Evolutionary conservation across 176 grass and related monocot genomes (phyloP).

Genomic region (Elaeis guineensis): DNA sequence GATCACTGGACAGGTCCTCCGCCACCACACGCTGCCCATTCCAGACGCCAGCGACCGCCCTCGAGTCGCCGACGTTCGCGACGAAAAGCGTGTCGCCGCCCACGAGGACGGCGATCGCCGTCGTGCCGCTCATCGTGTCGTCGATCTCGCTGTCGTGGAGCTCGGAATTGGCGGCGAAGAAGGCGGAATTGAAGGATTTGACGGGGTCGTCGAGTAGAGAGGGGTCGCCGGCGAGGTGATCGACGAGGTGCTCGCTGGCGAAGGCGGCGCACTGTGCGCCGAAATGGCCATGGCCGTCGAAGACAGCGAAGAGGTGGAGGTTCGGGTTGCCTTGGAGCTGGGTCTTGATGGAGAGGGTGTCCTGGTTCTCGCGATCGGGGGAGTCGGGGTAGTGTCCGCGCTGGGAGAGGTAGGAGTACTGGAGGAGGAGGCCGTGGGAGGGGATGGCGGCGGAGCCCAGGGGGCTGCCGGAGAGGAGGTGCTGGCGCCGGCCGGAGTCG

Average conservation of each 20-base stretch:
- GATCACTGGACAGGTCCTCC: constrained; percentile 85
- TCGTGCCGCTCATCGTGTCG: constrained; percentile 94
- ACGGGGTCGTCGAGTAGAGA: constrained; percentile 37
- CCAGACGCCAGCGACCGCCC: constrained; percentile 66
- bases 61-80: constrained; percentile 90
- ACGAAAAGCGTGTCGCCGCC: constrained; percentile 46
- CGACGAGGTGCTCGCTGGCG: constrained; percentile 51
- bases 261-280: constrained; percentile 60
- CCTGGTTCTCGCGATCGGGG: constrained; percentile 62
- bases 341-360: constrained; percentile 50
- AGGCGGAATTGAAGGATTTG: constrained; percentile 39
- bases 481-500: not conserved
- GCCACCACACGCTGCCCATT: constrained; percentile 35
- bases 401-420: constrained; percentile 57
- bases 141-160: constrained; percentile 68
- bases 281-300: constrained; percentile 77
- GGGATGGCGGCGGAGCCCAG: constrained; percentile 43
- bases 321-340: constrained; percentile 50
- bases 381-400: constrained; percentile 75
- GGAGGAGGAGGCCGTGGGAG: constrained; percentile 38
- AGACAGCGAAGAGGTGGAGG: constrained; percentile 85
- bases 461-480: not conserved
- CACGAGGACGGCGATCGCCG: constrained; percentile 72
- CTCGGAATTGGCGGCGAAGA: constrained; percentile 50
- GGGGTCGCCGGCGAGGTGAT: constrained; percentile 23